These are phyloP conservation scores for Pseudotulostoma volvatum DNA, from an alignment of 495 filamentous ascomycete genomes.

Conservation along the genomic window DNA sequence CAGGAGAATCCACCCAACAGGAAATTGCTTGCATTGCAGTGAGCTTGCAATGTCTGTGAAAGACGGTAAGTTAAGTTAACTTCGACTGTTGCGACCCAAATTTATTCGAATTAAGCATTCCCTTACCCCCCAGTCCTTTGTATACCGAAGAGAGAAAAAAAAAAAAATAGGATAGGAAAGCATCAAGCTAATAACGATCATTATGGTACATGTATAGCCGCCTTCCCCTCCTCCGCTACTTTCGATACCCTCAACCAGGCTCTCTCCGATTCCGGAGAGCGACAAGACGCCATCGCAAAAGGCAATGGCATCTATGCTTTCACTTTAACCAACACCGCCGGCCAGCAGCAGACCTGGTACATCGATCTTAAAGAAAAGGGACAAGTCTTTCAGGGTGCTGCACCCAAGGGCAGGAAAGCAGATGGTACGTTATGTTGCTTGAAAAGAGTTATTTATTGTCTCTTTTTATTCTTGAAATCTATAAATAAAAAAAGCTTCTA, in stretches of 20 bases:
- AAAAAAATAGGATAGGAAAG: too few species aligned
- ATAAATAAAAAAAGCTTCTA: too few species aligned
- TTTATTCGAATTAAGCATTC: conserved; percentile 3
- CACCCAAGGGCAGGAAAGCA: conserved; percentile 54
- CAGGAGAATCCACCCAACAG: too few species aligned
- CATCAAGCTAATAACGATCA: conserved; percentile 6
- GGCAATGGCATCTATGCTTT: conserved; percentile 83
- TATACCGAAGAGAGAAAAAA: too few species aligned
- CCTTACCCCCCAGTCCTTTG: too few species aligned
- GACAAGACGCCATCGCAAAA: conserved; percentile 74
- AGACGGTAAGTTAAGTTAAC: conserved; percentile 38
- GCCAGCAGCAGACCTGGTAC: conserved; percentile 71
- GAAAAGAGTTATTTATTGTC: too few species aligned
- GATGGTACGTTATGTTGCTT: conserved; percentile 44
- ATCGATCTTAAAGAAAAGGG: conserved; percentile 91
- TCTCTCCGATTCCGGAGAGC: conserved; percentile 54
- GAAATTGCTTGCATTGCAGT: too few species aligned
- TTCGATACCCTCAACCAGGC: conserved; percentile 77
- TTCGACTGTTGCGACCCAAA: too few species aligned
- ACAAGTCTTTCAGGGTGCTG: conserved; percentile 56
- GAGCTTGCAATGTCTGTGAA: conserved; percentile 92
- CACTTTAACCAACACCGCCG: conserved; percentile 71
- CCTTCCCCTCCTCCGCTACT: conserved; percentile 77
- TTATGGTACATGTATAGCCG: conserved; percentile 35
- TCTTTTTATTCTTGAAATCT: too few species aligned